Evolutionary conservation across 352 stramenopile species (phyloP).

Genomic region (Phytophthora sp.): DNA sequence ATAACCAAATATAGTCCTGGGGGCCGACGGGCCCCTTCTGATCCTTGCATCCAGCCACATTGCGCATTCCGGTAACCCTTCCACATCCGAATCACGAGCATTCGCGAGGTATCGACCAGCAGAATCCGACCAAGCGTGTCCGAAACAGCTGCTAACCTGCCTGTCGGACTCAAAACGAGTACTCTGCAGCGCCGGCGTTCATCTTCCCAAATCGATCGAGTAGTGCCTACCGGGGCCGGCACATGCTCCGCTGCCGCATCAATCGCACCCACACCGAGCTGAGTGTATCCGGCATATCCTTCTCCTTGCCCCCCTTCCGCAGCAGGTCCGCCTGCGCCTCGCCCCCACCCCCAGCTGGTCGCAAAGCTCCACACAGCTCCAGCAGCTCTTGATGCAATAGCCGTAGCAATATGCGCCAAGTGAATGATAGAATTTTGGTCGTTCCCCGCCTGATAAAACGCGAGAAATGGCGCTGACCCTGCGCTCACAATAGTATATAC

Average conservation of each 20-base stretch:
- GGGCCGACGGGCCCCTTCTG: conserved; percentile 50
- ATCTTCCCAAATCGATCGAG: conserved; percentile 67
- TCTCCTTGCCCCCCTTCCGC: conserved; percentile 22
- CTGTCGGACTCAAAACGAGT: conserved; percentile 73
- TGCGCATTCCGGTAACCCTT: conserved; percentile 89
- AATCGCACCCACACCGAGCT: conserved; percentile 37
- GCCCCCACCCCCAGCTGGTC: conserved; percentile 79
- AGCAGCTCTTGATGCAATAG: conserved; percentile 75
- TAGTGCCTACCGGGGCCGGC: conserved; percentile 59
- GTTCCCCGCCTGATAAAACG: conserved; percentile 85
- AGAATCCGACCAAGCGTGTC: conserved; percentile 81
- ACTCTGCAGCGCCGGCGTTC: conserved; percentile 60
- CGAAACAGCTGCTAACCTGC: conserved; percentile 68
- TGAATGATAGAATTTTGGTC: conserved; percentile 90
- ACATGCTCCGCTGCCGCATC: conserved; percentile 76
- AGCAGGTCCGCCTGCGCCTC: conserved; percentile 3
- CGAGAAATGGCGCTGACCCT: conserved; percentile 69
- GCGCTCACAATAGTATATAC: conserved; percentile 78
- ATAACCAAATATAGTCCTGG: conserved; percentile 83
- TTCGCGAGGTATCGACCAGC: conserved; percentile 78
- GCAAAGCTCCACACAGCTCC: conserved; percentile 86
- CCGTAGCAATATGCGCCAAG: conserved; percentile 83
- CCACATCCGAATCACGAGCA: conserved; percentile 88
- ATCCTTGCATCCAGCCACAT: conserved; percentile 81
- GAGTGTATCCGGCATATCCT: conserved; percentile 29